These are phyloP conservation scores for Elsinoe ampelina DNA, from an alignment of 2,329 filamentous ascomycete species.

Conservation along the genomic window DNA sequence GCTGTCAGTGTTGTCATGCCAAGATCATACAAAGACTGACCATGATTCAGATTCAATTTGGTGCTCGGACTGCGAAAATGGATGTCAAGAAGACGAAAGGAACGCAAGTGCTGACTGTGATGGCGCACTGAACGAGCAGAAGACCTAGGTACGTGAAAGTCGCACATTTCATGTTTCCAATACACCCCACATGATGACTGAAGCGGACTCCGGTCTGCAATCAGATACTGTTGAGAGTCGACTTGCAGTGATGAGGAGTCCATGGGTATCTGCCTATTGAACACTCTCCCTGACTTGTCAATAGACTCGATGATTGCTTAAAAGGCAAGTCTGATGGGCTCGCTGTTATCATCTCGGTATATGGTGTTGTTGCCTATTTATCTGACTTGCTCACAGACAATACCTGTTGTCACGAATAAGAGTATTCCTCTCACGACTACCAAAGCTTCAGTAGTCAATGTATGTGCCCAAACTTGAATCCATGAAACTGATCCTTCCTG, in stretches of 20 bases:
- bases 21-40: constrained; percentile 12
- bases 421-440: too few species aligned
- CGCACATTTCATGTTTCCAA: not conserved
- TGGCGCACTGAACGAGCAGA: constrained; percentile 15
- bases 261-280: not conserved
- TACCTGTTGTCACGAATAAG: too few species aligned
- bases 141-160: not conserved
- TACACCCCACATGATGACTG: not conserved
- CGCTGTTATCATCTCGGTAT: not conserved
- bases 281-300: not conserved
- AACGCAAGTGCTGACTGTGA: constrained; percentile 31
- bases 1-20: constrained; percentile 49
- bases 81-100: constrained; percentile 40
- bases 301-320: constrained; percentile 3
- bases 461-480: too few species aligned
- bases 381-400: too few species aligned
- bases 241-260: not conserved
- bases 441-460: too few species aligned
- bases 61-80: constrained; percentile 39
- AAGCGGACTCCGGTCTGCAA: not conserved
- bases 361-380: too few species aligned
- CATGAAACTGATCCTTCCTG: too few species aligned
- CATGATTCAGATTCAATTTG: constrained; percentile 33
- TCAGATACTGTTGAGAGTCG: constrained; percentile 11
- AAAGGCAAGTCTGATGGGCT: constrained; percentile 12